Percentiles rank a stretch among this genome's conserved stretches.
Evolutionary conservation across 2,329 filamentous ascomycete species (phyloP).

Genomic region (Akanthomyces dipterigenus): DNA sequence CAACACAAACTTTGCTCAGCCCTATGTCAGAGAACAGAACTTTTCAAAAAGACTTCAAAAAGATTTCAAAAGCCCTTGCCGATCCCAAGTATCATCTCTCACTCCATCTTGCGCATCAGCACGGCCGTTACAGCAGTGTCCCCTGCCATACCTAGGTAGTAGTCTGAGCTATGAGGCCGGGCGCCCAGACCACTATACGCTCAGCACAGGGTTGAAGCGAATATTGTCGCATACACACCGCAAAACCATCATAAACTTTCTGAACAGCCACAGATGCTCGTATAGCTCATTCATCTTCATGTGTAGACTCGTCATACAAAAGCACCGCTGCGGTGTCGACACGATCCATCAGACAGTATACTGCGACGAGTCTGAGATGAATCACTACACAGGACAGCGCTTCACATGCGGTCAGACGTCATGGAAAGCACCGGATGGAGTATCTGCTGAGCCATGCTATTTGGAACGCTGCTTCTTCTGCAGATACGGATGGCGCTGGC

Average conservation of each 20-base stretch:
- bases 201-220: neutral
- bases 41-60: too few species aligned
- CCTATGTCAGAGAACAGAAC: neutral
- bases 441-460: neutral
- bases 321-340: slow-evolving; percentile 1
- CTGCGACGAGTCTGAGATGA: neutral
- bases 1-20: neutral
- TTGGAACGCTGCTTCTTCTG: slow-evolving; percentile 2
- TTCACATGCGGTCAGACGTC: neutral
- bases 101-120: neutral
- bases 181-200: neutral
- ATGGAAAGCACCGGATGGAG: neutral
- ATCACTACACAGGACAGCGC: neutral
- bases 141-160: neutral
- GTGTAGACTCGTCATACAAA: neutral
- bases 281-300: neutral
- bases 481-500: slow-evolving; percentile 2
- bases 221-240: neutral
- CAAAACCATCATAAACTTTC: too few species aligned
- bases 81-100: neutral
- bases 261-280: neutral
- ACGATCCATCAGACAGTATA: neutral
- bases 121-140: neutral
- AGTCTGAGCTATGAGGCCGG: neutral
- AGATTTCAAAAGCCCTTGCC: neutral